A percentile compares a stretch with the other conserved stretches of the same genome.
phyloP scores from a whole-genome alignment of 139 green algal genomes.

The Microglena sp. region DNA sequence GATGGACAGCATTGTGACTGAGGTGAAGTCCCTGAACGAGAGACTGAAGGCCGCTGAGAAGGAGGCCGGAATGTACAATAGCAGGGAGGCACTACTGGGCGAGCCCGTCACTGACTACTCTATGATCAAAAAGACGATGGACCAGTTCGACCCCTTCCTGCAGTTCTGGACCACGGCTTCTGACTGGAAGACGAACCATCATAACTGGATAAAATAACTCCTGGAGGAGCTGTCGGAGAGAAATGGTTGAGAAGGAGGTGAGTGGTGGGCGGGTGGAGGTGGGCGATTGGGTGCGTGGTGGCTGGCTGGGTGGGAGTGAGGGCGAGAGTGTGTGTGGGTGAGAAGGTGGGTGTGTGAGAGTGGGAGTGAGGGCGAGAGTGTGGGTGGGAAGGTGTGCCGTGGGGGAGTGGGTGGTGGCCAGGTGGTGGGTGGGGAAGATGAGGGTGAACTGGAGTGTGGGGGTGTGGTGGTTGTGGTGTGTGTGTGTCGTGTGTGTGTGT shows the following conservation, averaged over 20 bases:
- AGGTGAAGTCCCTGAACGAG: slow-evolving; percentile 33
- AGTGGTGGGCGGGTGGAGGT: not conserved
- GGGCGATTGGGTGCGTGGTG: no score
- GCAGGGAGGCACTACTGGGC: slow-evolving; percentile 55
- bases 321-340: no score
- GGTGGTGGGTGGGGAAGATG: not conserved
- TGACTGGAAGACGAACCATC: slow-evolving; percentile 31
- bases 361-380: no score
- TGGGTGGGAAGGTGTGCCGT: no score
- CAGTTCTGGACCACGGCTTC: slow-evolving; percentile 61
- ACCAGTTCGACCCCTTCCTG: slow-evolving; percentile 68
- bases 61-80: slow-evolving; percentile 49
- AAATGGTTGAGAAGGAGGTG: no score
- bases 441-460: not conserved
- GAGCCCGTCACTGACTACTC: slow-evolving; percentile 53
- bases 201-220: no score
- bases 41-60: slow-evolving; percentile 41
- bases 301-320: no score
- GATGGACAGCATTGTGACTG: slow-evolving; percentile 32
- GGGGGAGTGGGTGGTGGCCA: no score
- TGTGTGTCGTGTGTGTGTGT: no score
- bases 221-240: no score
- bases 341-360: no score
- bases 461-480: no score
- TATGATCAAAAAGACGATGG: slow-evolving; percentile 37